Base-by-base conservation (phyloP, 495 filamentous ascomycete genomes). In the Trypethelium eluteriae region DNA sequence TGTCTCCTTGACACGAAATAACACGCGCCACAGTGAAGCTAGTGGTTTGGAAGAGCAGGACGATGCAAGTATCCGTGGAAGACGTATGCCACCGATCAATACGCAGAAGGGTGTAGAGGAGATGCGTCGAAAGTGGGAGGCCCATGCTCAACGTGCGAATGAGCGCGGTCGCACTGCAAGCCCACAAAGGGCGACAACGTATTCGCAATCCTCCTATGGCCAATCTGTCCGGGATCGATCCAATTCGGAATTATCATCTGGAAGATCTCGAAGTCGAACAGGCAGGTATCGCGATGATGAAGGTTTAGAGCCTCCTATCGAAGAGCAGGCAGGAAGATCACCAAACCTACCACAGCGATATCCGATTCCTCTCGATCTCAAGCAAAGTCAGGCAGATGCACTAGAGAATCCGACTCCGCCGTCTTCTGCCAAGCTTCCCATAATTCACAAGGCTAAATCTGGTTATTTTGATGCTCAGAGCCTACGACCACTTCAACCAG, bases 261-360 rank as follows among this genome's bases (percentile, higher is more conserved):
- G 74, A 36, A 71, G 76, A 6, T 74, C 77, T 1, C 70, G 72
- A 49, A 79, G 76, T 69, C 71, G 73, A 9, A 69, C 71, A 39
- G 72, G 74, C 3, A 72, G 67, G n/a, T 78, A 78, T 59, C 74
- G 74, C 16, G 76, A 79, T 65, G 77, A 78, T 63, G 75, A 74
- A 63, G 76, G 75, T n/a, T 72, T 68, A 7, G 70, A 70, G 0
- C 72, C 71, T 38, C 70, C 66, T 38, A 53, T 62, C 3, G 68
- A 67, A 5, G 62, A 34, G 9, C 46, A 62, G 3, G 66, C 69
- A 12, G 68, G 72, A 11, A 38, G 64, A 5, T 67, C 68, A 12
- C 68, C 69, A n/a, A 61, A 64, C 46, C 39, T 69, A 14, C 64
- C 71, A 0, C 65, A 41, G 53, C 65, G 16, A 68, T 69, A 53